Evolutionary conservation across 345 rosid species (phyloP).

Genomic region (Ailanthus altissimus): DNA sequence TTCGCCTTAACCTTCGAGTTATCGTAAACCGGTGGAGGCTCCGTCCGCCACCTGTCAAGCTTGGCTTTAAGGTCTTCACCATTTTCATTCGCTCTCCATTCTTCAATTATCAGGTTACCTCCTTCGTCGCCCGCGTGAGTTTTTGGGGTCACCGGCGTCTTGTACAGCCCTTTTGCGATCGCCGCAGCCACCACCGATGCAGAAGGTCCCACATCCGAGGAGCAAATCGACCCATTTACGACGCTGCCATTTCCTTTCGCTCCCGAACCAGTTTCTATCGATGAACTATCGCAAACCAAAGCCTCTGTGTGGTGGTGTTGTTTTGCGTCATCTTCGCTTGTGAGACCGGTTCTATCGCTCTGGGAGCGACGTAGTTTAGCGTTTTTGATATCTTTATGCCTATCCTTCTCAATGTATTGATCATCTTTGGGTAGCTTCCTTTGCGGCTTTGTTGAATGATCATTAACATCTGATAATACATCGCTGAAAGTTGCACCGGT

Average conservation of each 20-base stretch:
- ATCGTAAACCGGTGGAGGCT: constrained; percentile 41
- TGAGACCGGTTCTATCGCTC: constrained; percentile 64
- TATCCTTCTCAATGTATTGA: neutral
- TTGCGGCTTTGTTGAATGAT: neutral
- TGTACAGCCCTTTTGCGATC: constrained; percentile 78
- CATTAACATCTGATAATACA: neutral
- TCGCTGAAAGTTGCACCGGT: constrained; percentile 23
- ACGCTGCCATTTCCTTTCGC: constrained; percentile 43
- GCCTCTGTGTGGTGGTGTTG: neutral
- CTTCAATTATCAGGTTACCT: constrained; percentile 51
- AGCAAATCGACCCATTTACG: constrained; percentile 60
- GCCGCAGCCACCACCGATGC: constrained; percentile 97
- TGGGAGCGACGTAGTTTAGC: constrained; percentile 52
- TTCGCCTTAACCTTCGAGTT: constrained; percentile 21
- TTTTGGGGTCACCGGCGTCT: constrained; percentile 34
- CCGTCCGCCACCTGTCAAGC: constrained; percentile 73
- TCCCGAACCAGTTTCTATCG: constrained; percentile 3
- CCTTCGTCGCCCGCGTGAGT: constrained; percentile 13
- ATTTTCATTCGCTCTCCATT: constrained; percentile 50
- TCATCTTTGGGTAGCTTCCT: neutral
- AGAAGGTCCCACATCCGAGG: constrained; percentile 82
- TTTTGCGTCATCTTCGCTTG: constrained; percentile 33
- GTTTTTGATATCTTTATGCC: neutral
- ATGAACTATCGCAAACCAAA: too few species aligned
- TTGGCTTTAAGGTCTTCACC: constrained; percentile 54